Evolutionary conservation across 108 stramenopile genomes (phyloP), one percentile per base, ranked within the genome.

Genomic region (Cafeteria roenbergensis): DNA sequence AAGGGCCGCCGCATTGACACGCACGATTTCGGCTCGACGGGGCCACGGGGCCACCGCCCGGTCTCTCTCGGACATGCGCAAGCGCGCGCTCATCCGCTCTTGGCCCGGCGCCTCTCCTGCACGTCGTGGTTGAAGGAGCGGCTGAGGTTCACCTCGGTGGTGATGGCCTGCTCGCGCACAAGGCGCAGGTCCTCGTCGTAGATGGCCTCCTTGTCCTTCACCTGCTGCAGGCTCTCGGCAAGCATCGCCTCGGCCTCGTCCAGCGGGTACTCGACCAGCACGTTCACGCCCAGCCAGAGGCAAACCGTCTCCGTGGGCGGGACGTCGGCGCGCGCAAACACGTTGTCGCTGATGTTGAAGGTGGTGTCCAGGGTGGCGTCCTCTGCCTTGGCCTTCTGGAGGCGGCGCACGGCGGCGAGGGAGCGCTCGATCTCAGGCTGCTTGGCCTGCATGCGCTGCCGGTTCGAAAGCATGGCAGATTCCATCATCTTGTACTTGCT

Each of bases 181-280:
- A 89, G 90, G 26, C 85, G 87, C 62, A 98, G 79, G 79, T 95
- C 93, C 71, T 91, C 85, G 74, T 84, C 37, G 14, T 28, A 38
- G 64, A 34, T 53, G 27, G 52, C 68, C 42, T 35, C 22, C 22
- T 51, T 66, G 58, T 68, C 71, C 57, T 80, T 77, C 3, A 85
- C 88, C 55, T 65, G 56, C 52, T 73, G 63, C 52, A 78, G 65
- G 63, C 87, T 88, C 36, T 72, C 64, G 28, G 71, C 63, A 67
- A 93, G 79, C 68, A 90, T 75, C 29, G 79, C 87, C 38, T 91
- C 69, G 27, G 94, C 96, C 57, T 98, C 96, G 22, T 89, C 84
- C 73, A 95, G 95, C 29, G 90, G 88, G 78, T 95, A 98, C 65
- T 98, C 94, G 72, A 98, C 70, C 96, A 98, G 95, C 62, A 95